Base-by-base conservation (phyloP, 352 stramenopile genomes). In the Phytophthora pini region DNA sequence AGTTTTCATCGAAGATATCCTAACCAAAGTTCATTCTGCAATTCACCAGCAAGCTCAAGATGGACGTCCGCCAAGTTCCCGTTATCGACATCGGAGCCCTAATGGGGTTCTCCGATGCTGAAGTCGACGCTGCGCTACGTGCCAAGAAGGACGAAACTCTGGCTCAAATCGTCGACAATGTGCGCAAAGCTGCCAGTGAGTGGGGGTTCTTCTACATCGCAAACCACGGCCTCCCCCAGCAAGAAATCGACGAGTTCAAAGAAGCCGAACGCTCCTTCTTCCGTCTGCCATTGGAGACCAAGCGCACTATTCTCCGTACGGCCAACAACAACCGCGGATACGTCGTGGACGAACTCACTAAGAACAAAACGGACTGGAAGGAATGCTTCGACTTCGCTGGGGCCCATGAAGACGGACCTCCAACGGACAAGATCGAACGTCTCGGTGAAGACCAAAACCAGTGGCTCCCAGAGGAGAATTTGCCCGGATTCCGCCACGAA, bases 151-250 rank as follows among this genome's bases (percentile, higher is more conserved):
- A 43, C 15, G 13, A 20, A 43, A 15, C 38, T 43, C 45, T 87
- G 13, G n/a, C 15, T 48, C 15, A 20, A 5, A 52, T 52, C 26
- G 43, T 63, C 0, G 90, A 90, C 0, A 90, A 44, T 10, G 48
- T 53, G 3, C 48, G 31, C 1, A 34, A 48, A 46, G 46, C 57
- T 29, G 46, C 88, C 47, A 74, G 72, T 24, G 79, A 91, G 48
- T 98, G 84, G 81, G 92, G 94, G 9, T 98, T 98, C 74, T 98
- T 98, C 74, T 94, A 98, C 74, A 86, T 98, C 45, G 54, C 78
- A 0, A 89, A 93, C 75, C 88, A 97, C 60, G 80, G 80, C 0
- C 70, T 98, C 9, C 64, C 79, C 1, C 7, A 47, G 0, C 39
- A 83, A 13, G 68, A 95, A 8, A 67, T 98, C 22, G 59, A 82